Evolutionary conservation across 352 stramenopile species (phyloP), one percentile per base, ranked within the genome.

Genomic region (Globisporangium lucens): DNA sequence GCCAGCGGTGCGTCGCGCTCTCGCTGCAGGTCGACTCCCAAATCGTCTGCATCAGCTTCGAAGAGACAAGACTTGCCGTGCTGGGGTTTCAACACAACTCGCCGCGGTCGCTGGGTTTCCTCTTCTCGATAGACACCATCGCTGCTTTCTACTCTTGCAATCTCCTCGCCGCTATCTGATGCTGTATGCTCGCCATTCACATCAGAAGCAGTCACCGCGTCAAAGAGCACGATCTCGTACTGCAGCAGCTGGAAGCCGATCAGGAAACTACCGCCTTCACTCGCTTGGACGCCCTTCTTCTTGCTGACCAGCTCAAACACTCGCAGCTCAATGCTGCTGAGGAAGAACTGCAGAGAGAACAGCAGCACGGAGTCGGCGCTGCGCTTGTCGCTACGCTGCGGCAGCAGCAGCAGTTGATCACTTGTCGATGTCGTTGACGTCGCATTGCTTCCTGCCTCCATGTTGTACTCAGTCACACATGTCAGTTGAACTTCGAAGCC

Each of bases 11-110:
- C 63, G 13, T 75, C 72, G 0, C 22, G 36, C 1, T 82, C 62
- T 4, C 53, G 64, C 33, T 74, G 65, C 47, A 87, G 60, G 15
- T 85, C 75, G 29, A 41, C 30, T 2, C 43, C 61, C 13, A 87
- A 55, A 7, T 68, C 43, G 1, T 70, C 58, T 4, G 77, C 65
- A 8, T 75, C 62, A 10, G 73, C 69, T 64, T 85, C 69, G 55
- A 87, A 87, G 22, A 87, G 71, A 75, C 78, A 87, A 17, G 78
- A 81, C 55, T 84, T 84, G 63, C 76, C 78, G 17, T 83, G 71
- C 29, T 68, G 41, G 7, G 78, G 58, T 30, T 47, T 61, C 29
- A 69, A 74, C n/a, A 66, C 30, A 17, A 35, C 10, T 29, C n/a
- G 41, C n/a, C 8, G 13, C 4, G 5, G 41, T 2, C 15, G 41